Percentiles rank a stretch among this genome's conserved stretches.
These are phyloP conservation scores for Pythium utonaiense DNA, from an alignment of 352 stramenopile genomes.

Conservation along the genomic window DNA sequence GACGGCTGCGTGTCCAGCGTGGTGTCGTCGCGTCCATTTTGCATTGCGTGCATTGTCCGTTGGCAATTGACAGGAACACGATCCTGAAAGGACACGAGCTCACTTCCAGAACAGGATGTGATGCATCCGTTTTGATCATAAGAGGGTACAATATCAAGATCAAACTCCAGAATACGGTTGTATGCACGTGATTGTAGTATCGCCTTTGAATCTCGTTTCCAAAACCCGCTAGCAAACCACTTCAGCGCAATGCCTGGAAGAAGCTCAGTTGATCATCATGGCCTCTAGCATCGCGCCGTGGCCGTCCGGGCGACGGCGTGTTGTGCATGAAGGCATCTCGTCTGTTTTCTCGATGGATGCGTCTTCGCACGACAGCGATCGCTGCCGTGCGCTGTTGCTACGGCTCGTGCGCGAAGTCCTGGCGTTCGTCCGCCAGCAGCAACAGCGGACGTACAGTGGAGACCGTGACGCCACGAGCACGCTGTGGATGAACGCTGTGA, in stretches of 20 bases:
- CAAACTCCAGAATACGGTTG: too few relatives aligned
- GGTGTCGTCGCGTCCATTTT: background rate
- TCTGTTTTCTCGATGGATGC: background rate
- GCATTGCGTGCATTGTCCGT: background rate
- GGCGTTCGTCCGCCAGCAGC: slow-evolving; percentile 51
- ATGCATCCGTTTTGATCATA: too few relatives aligned
- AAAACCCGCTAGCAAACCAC: background rate
- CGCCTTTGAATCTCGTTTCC: background rate
- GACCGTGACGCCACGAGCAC: background rate
- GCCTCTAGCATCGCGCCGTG: slow-evolving; percentile 10
- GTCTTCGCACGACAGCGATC: slow-evolving; percentile 11
- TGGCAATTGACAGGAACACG: background rate
- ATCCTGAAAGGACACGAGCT: background rate
- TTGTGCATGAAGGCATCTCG: background rate
- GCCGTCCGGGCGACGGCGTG: background rate
- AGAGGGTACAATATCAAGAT: too few relatives aligned
- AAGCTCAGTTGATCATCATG: background rate
- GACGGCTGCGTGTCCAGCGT: background rate
- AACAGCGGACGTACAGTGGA: slow-evolving; percentile 14
- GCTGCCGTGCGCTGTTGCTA: slow-evolving; percentile 37
- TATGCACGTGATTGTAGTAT: too few relatives aligned
- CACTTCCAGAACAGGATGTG: background rate
- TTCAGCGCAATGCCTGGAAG: background rate
- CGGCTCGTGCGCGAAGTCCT: slow-evolving; percentile 45
- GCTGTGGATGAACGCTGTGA: slow-evolving; percentile 41